Base-by-base conservation (phyloP, 2,329 filamentous ascomycete species). In the Phoma sp. region DNA sequence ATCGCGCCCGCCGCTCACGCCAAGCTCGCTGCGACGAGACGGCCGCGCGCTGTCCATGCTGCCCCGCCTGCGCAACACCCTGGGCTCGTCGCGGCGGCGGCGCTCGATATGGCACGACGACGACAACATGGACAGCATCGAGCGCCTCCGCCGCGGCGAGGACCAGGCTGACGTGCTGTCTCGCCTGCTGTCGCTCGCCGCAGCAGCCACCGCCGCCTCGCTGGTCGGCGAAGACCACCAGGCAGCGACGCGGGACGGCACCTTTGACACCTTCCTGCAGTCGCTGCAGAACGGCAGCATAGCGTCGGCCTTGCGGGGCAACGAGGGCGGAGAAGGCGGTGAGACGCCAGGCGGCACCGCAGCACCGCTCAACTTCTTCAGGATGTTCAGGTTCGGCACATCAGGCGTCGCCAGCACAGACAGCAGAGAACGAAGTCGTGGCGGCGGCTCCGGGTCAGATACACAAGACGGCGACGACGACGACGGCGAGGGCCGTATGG, bases 381-480 rank as follows among this genome's bases (percentile, higher is more conserved):
- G 87, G 51, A 87, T 89, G 73, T 89, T 89, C 70, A 79, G 87
- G 39, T 89, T 89, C 71, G 84, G 84, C 40, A 83, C 85, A 47
- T 78, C 81, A 7, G 67, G 56, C 39, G 57, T 59, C 26, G 62
- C 58, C 49, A 53, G 62, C 20, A 58, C 60, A 20, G 59, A 39
- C 43, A 64, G 62, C 36, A 56, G 59, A 47, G 56, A 58, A 15
- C 68, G 58, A n/a, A 66, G 63, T 32, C 67, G 65, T 12, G 67
- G 66, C 36, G 64, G 62, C 42, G 63, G 54, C 14, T 53, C 62
- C 4, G 65, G 53, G 4, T 45, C 60, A 17, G 59, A 62, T 12
- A 57, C 54, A 15, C 60, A 60, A 11, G 64, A 67, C 37, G 63
- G 62, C 26, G 66, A 69, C 48, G 74, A 75, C 48, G 74, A 75